A percentile compares a stretch with the other conserved stretches of the same genome.
Evolutionary conservation across 345 rosid species (phyloP).

Genomic region (Citrus sp.): DNA sequence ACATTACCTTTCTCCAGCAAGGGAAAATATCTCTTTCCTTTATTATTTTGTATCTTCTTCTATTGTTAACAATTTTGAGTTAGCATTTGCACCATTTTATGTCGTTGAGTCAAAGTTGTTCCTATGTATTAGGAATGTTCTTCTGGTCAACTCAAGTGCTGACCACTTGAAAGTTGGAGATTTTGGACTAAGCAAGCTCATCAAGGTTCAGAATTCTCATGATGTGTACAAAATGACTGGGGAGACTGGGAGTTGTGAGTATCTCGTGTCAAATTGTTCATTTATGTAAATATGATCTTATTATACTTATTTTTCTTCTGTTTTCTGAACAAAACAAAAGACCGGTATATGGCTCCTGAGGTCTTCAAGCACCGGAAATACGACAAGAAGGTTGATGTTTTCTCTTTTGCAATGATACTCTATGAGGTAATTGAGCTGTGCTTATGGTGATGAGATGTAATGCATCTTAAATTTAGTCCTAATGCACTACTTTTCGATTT

Average conservation of each 20-base stretch:
- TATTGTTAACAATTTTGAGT: background rate
- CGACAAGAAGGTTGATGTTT: constrained; percentile 98
- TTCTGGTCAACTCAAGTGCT: constrained; percentile 87
- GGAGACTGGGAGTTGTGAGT: constrained; percentile 98
- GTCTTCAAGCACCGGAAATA: constrained; percentile 95
- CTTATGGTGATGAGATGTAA: constrained; percentile 1
- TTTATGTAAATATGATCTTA: constrained; percentile 5
- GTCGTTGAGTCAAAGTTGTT: background rate
- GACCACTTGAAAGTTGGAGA: constrained; percentile 99
- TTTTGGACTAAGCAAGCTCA: constrained; percentile 97
- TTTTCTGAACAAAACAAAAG: constrained; percentile 38
- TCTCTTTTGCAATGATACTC: constrained; percentile 96
- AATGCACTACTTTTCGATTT: constrained; percentile 16
- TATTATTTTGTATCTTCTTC: background rate
- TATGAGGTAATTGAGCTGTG: constrained; percentile 60
- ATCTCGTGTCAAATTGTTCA: constrained; percentile 13
- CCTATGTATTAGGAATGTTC: constrained; percentile 71
- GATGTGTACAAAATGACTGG: constrained; percentile 99
- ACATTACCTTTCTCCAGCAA: background rate
- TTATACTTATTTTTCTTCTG: constrained; percentile 19
- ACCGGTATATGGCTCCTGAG: constrained; percentile 99
- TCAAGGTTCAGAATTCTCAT: constrained; percentile 92
- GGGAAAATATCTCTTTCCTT: background rate
- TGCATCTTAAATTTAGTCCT: constrained; percentile 18
- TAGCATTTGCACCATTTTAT: background rate